Conservation (phyloP, 192 early-diverging fungal genomes). For the Coemansia reversa region DNA sequence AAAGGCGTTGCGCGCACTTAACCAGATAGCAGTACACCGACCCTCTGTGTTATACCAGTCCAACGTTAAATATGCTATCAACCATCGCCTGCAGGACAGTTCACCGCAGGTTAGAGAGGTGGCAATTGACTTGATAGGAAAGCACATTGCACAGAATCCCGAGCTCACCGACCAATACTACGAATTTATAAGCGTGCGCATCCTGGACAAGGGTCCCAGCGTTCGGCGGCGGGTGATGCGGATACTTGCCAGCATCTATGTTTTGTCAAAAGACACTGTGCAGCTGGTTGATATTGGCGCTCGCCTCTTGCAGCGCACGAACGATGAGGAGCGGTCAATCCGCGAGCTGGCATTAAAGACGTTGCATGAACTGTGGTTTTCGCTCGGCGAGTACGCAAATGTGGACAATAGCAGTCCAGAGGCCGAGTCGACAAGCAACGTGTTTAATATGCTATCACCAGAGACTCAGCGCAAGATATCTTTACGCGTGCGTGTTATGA, state of each 20-base stretch:
- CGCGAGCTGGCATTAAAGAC: slow-evolving; percentile 69
- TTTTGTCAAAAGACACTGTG: slow-evolving; percentile 41
- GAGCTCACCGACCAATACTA: slow-evolving; percentile 75
- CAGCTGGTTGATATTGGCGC: slow-evolving; percentile 67
- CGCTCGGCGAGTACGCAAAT: slow-evolving; percentile 39
- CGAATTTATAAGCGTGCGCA: slow-evolving; percentile 71
- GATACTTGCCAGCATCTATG: slow-evolving; percentile 73
- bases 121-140: slow-evolving; percentile 84
- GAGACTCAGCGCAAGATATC: slow-evolving; percentile 45
- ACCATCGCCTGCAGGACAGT: slow-evolving; percentile 73
- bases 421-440: slow-evolving; percentile 17
- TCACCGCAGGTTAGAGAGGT: slow-evolving; percentile 87
- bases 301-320: slow-evolving; percentile 67
- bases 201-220: slow-evolving; percentile 82
- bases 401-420: slow-evolving; percentile 23
- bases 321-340: slow-evolving; percentile 64
- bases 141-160: slow-evolving; percentile 68
- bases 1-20: slow-evolving; percentile 77
- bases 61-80: slow-evolving; percentile 69
- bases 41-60: slow-evolving; percentile 62
- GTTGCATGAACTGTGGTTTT: slow-evolving; percentile 73
- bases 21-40: slow-evolving; percentile 68
- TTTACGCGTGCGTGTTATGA: slow-evolving; percentile 48
- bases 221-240: slow-evolving; percentile 87
- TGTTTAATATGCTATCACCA: slow-evolving; percentile 42